Percentiles rank a stretch among this genome's conserved stretches.
These are phyloP conservation scores for Limtongia smithiae DNA, from an alignment of 805 yeast species.

Conservation along the genomic window DNA sequence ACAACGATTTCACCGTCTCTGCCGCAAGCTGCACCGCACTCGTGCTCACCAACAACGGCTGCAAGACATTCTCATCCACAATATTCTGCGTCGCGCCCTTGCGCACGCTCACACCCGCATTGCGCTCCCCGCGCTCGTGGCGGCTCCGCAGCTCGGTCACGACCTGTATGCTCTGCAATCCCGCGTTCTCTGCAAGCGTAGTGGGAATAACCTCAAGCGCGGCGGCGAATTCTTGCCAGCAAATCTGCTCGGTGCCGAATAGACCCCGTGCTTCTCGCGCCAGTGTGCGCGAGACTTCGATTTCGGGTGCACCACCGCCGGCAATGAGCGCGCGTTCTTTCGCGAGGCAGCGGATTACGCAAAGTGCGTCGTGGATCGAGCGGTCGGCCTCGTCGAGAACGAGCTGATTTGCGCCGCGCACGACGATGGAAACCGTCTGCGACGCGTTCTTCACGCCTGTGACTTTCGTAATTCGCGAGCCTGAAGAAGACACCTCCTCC, in stretches of 20 bases:
- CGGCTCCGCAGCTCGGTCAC: constrained; percentile 87
- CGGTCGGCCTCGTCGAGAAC: constrained; percentile 95
- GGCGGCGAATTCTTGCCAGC: constrained; percentile 86
- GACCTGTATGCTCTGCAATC: constrained; percentile 83
- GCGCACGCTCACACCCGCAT: constrained; percentile 95
- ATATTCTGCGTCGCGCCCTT: constrained; percentile 91
- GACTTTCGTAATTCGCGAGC: constrained; percentile 82
- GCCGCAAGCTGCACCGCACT: constrained; percentile 93
- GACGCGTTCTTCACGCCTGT: constrained; percentile 68
- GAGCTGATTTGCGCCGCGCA: constrained; percentile 91
- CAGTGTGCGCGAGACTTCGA: constrained; percentile 76
- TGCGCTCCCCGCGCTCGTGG: constrained; percentile 84
- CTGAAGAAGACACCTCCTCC: constrained; percentile 86
- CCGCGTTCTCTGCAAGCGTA: constrained; percentile 93
- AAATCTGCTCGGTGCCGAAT: constrained; percentile 84
- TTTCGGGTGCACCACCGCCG: constrained; percentile 98
- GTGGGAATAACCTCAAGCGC: constrained; percentile 92
- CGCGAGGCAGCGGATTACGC: constrained; percentile 85
- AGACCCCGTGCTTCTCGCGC: constrained; percentile 66
- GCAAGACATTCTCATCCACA: constrained; percentile 88
- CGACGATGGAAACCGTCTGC: constrained; percentile 77
- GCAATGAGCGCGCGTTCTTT: constrained; percentile 88
- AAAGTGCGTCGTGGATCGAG: constrained; percentile 93
- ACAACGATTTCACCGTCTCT: constrained; percentile 91
- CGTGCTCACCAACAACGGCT: constrained; percentile 91